Base-by-base conservation (phyloP, 2,329 filamentous ascomycete genomes). In the Lojkania enalia region DNA sequence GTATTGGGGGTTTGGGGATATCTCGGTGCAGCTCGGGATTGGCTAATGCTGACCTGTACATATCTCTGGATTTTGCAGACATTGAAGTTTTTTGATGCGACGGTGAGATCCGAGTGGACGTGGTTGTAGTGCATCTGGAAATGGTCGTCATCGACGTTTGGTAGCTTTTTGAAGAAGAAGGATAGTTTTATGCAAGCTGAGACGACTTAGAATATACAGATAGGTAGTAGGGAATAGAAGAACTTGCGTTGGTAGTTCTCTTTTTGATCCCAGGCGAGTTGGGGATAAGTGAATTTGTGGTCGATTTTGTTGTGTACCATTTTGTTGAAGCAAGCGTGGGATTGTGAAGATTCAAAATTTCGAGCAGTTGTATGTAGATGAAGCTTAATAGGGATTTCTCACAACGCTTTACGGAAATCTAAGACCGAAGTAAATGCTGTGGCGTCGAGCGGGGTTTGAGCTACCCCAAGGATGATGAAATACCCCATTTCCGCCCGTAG, bases 81-180 rank as follows among this genome's bases (percentile, higher is more conserved):
- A 19, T 60, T 52, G 51, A 67, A 64, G 12, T 54, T 46, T 37
- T 60, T 61, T 7, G 52, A 52, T 4, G 58, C 61, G 3, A 64
- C 50, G 0, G 62, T 64, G 20, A 66, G 42, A 37, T 67, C 63
- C 4, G 62, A 54, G 35, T 66, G 62, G 2, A 67, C 60, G 18
- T 63, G 63, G 39, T 61, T 61, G 55, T 63, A 66, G 43, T 66
- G 63, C 35, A 57, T 60, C 39, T 66, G 58, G 39, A 67, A 67
- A 23, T 64, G 56, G 35, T 60, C 59, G 36, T 66, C 50, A 18
- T 59, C 60, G 39, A 67, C 59, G 20, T 61, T 35, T 9, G 56
- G 59, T 2, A 62, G 51, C 46, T 66, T 67, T 48, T 55, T 62
- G 52, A 66, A 66, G 50, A 63, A 66, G 48, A 57, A 42, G 42